Base-by-base conservation (phyloP, 2,329 filamentous ascomycete species). In the Talaromyces sp. region DNA sequence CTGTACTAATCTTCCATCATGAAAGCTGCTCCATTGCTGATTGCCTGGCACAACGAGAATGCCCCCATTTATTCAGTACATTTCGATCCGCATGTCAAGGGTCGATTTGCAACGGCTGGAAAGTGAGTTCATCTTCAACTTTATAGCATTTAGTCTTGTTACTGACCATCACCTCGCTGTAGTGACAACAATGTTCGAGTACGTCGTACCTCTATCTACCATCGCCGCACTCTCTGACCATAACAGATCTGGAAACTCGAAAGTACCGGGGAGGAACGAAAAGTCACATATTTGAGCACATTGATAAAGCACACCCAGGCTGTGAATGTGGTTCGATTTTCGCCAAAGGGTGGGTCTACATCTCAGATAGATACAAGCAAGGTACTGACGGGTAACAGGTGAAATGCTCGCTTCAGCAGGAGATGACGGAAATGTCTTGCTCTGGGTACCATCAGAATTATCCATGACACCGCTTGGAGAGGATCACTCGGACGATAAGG, bases 1-100 rank as follows among this genome's bases (percentile, higher is more conserved):
- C 69, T 70, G 73, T 73, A 72, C 72, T 9, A 19, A 47, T 25
- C 35, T 22, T 25, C 43, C 73, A 75, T 79, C 77, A 99, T 99
- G 95, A 98, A 96, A 86, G 93, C 93, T 76, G 90, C 92, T 75
- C 94, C 95, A 72, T 86, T 99, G 72, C 94, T 98, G 76, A 94
- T 99, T 81, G 92, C 96, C 84, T 99, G 95, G 95, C 96, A 99
- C 81, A 92, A 97, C 79, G 92, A 97, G 76, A 97, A 96, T 81
- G 89, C 92, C 73, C 95, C 95, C 66, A 93, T 99, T 77, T 99
- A 98, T 82, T 97, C 94, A 50, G 92, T 93, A 71, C 94, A 98
- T 79, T 99, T 98, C 77, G 94, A 99, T 77, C 92, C 92, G 57
- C 86, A 92, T 75, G 93, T 92, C 69, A 97, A 95, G 78, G 93